Evolutionary conservation across 495 filamentous ascomycete species (phyloP).

Genomic region (Penicillium paxilli): DNA sequence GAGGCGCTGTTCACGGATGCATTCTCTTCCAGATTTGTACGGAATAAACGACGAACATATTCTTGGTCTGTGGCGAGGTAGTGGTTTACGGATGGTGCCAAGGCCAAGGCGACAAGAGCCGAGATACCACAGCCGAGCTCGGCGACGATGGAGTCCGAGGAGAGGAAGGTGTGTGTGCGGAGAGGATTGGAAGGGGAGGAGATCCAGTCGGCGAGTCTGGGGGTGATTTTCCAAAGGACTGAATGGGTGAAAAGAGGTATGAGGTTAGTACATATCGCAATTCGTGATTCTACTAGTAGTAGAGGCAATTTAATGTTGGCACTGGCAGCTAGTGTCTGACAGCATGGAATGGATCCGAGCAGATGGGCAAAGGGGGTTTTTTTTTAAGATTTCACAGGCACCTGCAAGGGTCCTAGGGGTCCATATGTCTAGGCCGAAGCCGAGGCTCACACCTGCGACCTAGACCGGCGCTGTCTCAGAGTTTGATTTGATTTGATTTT

Average conservation of each 20-base stretch:
- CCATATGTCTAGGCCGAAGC: neutral
- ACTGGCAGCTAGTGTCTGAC: too few species aligned
- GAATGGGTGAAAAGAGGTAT: neutral
- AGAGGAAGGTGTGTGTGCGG: slow-evolving; percentile 56
- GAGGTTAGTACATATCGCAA: too few species aligned
- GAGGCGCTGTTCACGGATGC: neutral
- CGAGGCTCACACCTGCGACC: slow-evolving; percentile 1
- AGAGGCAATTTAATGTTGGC: too few species aligned
- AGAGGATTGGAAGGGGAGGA: slow-evolving; percentile 62
- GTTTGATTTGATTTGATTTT: too few species aligned
- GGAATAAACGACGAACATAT: slow-evolving; percentile 74
- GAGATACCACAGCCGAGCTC: slow-evolving; percentile 91
- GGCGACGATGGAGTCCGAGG: slow-evolving; percentile 57
- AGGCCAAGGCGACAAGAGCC: slow-evolving; percentile 65
- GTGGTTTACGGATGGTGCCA: slow-evolving; percentile 59
- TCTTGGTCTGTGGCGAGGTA: slow-evolving; percentile 88
- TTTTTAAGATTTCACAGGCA: neutral
- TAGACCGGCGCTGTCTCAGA: too few species aligned
- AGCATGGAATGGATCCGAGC: too few species aligned
- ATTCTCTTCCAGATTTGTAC: slow-evolving; percentile 75
- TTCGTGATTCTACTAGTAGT: too few species aligned
- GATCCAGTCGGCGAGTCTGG: slow-evolving; percentile 82
- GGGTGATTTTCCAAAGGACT: slow-evolving; percentile 94
- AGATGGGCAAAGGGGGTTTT: too few species aligned
- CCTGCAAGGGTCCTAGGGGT: neutral